phyloP scores from a whole-genome alignment of 2,329 filamentous ascomycete genomes.

The Knufia petricola region DNA sequence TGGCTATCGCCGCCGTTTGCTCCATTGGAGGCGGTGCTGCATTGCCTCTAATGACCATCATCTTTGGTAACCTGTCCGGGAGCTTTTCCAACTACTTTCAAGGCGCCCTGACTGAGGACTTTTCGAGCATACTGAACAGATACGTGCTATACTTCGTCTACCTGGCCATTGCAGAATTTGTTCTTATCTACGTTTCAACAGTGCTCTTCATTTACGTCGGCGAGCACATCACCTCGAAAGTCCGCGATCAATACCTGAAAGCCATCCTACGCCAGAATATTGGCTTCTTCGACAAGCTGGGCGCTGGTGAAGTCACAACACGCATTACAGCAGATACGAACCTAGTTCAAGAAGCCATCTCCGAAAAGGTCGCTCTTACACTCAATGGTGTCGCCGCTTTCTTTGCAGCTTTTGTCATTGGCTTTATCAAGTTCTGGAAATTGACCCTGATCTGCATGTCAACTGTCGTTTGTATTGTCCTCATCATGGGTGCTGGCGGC shows the following conservation, averaged over 20 bases:
- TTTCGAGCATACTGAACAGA: constrained; percentile 49
- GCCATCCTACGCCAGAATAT: constrained; percentile 83
- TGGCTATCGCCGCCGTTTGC: constrained; percentile 51
- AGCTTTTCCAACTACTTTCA: constrained; percentile 59
- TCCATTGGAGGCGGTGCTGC: constrained; percentile 65
- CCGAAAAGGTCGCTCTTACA: constrained; percentile 75
- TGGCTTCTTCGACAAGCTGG: constrained; percentile 85
- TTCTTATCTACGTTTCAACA: constrained; percentile 68
- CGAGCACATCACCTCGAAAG: constrained; percentile 68
- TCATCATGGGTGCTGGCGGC: constrained; percentile 65
- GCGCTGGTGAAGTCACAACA: constrained; percentile 86
- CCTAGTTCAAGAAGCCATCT: constrained; percentile 85
- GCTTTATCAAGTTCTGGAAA: constrained; percentile 87
- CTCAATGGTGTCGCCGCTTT: constrained; percentile 72
- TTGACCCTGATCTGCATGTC: constrained; percentile 78
- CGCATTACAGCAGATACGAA: constrained; percentile 92
- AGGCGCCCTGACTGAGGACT: constrained; percentile 40
- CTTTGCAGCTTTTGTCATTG: constrained; percentile 78
- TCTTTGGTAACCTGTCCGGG: constrained; percentile 68
- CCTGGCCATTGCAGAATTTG: constrained; percentile 69
- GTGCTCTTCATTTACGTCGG: constrained; percentile 84
- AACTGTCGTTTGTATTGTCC: constrained; percentile 68
- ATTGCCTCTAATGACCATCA: constrained; percentile 65
- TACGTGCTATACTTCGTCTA: constrained; percentile 79
- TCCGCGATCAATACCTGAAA: constrained; percentile 72